Evolutionary conservation across 306 rosid species (phyloP), one percentile per base, ranked within the genome.

Genomic region (Datisca glomerata): DNA sequence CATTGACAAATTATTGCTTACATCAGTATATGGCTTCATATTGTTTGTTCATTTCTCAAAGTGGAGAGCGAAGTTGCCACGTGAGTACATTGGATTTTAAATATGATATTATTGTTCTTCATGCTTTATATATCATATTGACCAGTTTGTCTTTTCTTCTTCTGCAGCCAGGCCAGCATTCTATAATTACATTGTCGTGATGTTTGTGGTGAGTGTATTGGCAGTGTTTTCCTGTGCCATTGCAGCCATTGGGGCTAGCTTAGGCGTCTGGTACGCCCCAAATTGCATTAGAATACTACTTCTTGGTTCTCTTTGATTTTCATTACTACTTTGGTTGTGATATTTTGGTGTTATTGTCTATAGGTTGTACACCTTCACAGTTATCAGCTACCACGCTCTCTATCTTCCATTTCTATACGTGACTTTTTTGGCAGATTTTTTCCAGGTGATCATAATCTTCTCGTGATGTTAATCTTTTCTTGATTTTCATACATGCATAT

Each of bases 61-160:
- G 66, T 76, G 80, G 86, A 84, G 71, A 70, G 86, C 76, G 52
- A 76, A 71, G 72, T 52, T 76, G 10, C 86, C 86, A 19, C 86
- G 92, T 76, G 60, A 79, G 92, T 69, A 47, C 39, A 42, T 44
- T 12, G 36, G 20, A 23, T 17, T 24, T 17, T 61, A 43, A 29
- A 25, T 9, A 6, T 31, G 24, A 39, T 22, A 16, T 23, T 18
- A 34, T 40, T 24, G 19, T 35, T 16, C 31, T 21, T 21, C 24
- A 7, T 5, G 10, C 22, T 16, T 23, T 35, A 3, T 31, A 13
- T 31, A 11, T 12, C 21, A 28, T 18, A 60, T 55, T 51, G 12
- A 57, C 47, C 18, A 40, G 7, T 24, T 51, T 10, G 29, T 24
- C 15, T 69, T 46, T 51, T 56, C 44, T 24, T 43, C 47, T 59